Evolutionary conservation across 1,284 basidiomycete species (phyloP).

Genomic region (Athelia sp.): DNA sequence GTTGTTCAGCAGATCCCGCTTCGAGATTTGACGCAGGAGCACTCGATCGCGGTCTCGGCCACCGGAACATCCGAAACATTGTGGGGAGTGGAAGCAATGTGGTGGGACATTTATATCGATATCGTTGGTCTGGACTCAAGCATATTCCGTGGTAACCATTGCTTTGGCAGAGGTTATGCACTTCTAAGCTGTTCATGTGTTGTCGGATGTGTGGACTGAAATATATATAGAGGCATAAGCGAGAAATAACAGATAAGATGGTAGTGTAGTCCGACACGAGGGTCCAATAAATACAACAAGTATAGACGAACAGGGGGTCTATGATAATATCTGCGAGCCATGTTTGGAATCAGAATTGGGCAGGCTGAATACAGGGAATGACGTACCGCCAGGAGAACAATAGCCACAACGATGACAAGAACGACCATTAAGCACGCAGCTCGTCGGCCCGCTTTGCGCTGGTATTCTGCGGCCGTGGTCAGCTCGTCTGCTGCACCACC

Average conservation of each 20-base stretch:
- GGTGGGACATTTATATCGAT: too few species aligned
- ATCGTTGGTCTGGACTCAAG: too few species aligned
- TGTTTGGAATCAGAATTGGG: neutral
- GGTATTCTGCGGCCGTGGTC: constrained; percentile 88
- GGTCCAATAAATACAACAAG: neutral
- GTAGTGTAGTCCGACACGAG: neutral
- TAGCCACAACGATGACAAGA: constrained; percentile 79
- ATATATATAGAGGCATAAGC: neutral
- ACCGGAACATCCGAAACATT: too few species aligned
- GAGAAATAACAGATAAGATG: neutral
- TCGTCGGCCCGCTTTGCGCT: constrained; percentile 87
- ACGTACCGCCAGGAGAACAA: constrained; percentile 91
- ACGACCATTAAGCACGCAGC: constrained; percentile 90
- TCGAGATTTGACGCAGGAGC: too few species aligned
- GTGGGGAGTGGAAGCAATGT: too few species aligned
- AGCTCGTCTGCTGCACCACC: constrained; percentile 85
- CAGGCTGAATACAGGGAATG: neutral
- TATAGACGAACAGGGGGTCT: neutral
- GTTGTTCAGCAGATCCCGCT: too few species aligned
- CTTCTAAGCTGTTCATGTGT: too few species aligned
- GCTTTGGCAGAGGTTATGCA: too few species aligned
- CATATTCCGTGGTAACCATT: too few species aligned
- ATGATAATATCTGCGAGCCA: constrained; percentile 1
- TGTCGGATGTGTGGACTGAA: too few species aligned
- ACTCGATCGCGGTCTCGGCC: too few species aligned